Base-by-base conservation (phyloP, 164 flowering plant species). In the Sedum album region DNA sequence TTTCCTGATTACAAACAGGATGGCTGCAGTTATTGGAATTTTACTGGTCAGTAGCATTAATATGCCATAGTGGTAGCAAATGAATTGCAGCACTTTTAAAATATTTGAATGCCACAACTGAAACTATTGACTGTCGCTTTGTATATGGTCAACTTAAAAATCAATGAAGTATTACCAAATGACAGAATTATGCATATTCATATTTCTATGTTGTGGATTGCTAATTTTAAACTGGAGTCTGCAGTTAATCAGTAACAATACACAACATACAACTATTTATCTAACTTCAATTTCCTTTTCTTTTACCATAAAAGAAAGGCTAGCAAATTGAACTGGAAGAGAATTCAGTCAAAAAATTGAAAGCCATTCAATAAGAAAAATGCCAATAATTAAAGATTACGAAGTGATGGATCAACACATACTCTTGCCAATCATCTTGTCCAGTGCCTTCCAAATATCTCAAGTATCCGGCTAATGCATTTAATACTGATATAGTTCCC, bases 381-480 rank as follows among this genome's bases (percentile, higher is more conserved):
- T 33, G 14, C 35, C 11, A 44, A 66, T 44, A 66, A 5, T 20
- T 7, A 23, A 20, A n/a, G 9, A 11, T 11, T 28, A 49, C 4
- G 20, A 15, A 41, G 17, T 49, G 25, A 25, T 35, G 55, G 28
- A 30, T 39, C 62, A 41, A 42, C 49, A 82, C 96, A 68, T 89
- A 92, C 96, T 86, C 94, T 75, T 84, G 86, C 91, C 92, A 88
- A 55, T 89, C 91, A 75, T 81, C 86, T 76, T 85, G 87, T 31
- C 80, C 71, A 46, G 90, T 82, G 62, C 91, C 94, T 76, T 88
- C 93, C 72, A 85, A 80, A 76, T 85, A 86, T 78, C 92, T 82
- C 82, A 89, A 74, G 79, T 86, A 88, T 65, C 85, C 94, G 72
- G 85, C 88, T 75, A 88, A 80, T 31, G 88, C 96, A 82, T 89